Percentiles rank a stretch among this genome's conserved stretches.
phyloP scores from a whole-genome alignment of 306 rosid genomes.

The Fragaria nilgerrensis region DNA sequence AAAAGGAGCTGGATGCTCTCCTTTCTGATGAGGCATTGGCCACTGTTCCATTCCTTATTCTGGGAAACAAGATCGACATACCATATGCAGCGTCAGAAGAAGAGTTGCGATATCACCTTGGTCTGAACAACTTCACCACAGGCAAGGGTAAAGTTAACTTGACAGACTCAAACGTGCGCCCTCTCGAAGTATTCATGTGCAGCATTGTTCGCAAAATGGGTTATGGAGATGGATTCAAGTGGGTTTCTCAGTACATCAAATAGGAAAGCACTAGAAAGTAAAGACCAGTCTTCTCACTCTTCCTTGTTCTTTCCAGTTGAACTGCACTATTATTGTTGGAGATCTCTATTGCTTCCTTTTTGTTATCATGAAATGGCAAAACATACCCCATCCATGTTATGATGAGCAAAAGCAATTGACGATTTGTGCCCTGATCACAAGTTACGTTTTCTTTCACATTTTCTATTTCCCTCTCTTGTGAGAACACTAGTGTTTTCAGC shows the following conservation, averaged over 20 bases:
- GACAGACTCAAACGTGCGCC: constrained; percentile 68
- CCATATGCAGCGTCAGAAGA: constrained; percentile 88
- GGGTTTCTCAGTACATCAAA: constrained; percentile 91
- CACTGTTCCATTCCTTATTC: constrained; percentile 70
- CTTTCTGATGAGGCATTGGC: constrained; percentile 74
- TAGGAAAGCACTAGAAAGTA: constrained; percentile 29
- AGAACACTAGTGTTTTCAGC: neutral
- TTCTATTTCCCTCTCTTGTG: neutral
- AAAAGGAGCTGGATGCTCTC: constrained; percentile 80
- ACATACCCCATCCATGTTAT: neutral
- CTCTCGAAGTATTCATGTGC: constrained; percentile 93
- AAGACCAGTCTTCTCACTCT: constrained; percentile 33
- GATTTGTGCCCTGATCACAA: neutral
- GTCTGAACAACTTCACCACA: constrained; percentile 79
- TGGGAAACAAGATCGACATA: constrained; percentile 86
- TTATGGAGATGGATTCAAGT: constrained; percentile 87
- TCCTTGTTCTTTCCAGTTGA: constrained; percentile 34
- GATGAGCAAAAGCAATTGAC: constrained; percentile 5
- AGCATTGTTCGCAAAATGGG: constrained; percentile 93
- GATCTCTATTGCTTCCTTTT: neutral
- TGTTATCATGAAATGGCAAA: constrained; percentile 8
- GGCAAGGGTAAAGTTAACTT: constrained; percentile 82
- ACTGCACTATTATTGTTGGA: constrained; percentile 27
- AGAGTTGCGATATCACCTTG: constrained; percentile 68
- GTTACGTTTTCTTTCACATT: neutral